phyloP scores from a whole-genome alignment of 345 rosid genomes.

The Trapa bicornis region DNA sequence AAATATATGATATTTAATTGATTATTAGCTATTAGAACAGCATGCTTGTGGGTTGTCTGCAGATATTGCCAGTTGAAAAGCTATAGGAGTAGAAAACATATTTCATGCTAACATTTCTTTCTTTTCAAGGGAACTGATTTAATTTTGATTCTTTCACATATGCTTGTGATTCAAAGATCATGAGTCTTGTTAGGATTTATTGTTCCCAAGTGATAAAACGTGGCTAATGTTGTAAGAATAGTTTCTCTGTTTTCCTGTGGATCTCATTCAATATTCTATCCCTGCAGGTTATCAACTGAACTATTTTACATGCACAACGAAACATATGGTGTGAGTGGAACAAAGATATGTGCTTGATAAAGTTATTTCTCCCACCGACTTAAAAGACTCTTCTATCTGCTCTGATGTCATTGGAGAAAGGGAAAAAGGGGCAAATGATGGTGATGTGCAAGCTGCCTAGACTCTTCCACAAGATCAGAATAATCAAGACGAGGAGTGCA shows the following conservation, averaged over 20 bases:
- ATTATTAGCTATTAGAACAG: not conserved
- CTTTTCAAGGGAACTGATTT: not conserved
- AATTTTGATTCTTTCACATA: not conserved
- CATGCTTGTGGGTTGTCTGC: not conserved
- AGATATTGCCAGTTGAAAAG: too few species aligned
- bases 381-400: slow-evolving; percentile 28
- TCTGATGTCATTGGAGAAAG: slow-evolving; percentile 22
- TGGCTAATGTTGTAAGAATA: not conserved
- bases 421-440: slow-evolving; percentile 22
- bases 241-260: not conserved
- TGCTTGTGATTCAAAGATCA: too few species aligned
- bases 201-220: too few species aligned
- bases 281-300: slow-evolving; percentile 64
- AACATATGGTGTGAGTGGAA: slow-evolving; percentile 51
- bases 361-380: slow-evolving; percentile 22
- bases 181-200: too few species aligned
- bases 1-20: not conserved
- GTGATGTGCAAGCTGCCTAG: slow-evolving; percentile 21
- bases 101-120: not conserved
- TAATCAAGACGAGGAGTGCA: slow-evolving; percentile 17
- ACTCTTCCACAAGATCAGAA: slow-evolving; percentile 12
- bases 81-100: too few species aligned
- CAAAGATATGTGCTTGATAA: slow-evolving; percentile 32
- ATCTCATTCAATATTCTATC: not conserved
- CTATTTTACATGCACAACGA: slow-evolving; percentile 42